Evolutionary conservation across 2,329 filamentous ascomycete genomes (phyloP).

Genomic region (Colletotrichum cereale): DNA sequence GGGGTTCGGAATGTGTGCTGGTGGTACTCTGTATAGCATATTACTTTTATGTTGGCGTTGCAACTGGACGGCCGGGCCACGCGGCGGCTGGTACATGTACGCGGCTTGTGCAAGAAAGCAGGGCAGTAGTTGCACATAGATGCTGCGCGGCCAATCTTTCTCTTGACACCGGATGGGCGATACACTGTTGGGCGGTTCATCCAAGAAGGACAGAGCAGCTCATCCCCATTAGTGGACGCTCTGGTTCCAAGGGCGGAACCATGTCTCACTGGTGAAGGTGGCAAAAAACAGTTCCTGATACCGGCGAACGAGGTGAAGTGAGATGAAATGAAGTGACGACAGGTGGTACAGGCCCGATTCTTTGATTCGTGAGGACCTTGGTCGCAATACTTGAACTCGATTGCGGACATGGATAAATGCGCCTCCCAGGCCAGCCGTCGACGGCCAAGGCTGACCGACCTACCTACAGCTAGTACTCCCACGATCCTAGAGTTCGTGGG

Average conservation of each 20-base stretch:
- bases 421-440: neutral
- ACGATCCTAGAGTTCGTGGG: constrained; percentile 2
- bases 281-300: neutral
- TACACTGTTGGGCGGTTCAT: neutral
- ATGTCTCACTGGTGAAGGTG: constrained; percentile 4
- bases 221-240: constrained; percentile 9
- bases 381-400: neutral
- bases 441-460: neutral
- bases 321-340: neutral
- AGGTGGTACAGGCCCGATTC: neutral
- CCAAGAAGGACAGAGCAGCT: neutral
- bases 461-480: neutral
- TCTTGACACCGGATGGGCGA: neutral
- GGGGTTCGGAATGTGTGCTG: neutral
- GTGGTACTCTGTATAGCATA: neutral
- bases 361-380: neutral
- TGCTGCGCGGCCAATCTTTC: neutral
- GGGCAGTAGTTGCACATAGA: neutral
- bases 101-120: neutral
- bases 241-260: neutral
- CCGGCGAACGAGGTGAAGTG: neutral
- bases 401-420: neutral
- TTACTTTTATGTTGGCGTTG: neutral
- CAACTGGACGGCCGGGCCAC: neutral
- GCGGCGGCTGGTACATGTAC: neutral